These are phyloP conservation scores for Phellopilus nigrolimitatus DNA, from an alignment of 1,284 basidiomycete genomes.

Conservation along the genomic window DNA sequence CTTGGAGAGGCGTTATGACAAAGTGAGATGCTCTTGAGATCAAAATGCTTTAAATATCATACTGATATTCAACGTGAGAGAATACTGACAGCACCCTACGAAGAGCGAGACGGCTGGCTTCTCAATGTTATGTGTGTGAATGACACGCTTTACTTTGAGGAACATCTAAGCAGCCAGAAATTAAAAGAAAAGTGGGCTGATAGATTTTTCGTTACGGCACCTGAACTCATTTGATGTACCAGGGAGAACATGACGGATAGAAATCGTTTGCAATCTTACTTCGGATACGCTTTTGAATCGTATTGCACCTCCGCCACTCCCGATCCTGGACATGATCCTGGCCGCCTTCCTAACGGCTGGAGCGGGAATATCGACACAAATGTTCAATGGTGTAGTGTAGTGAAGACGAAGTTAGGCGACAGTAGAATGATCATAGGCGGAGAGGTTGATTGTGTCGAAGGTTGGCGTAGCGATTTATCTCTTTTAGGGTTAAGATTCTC, in stretches of 20 bases:
- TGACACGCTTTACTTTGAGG: slow-evolving; percentile 82
- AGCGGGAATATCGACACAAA: slow-evolving; percentile 90
- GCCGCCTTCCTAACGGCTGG: slow-evolving; percentile 56
- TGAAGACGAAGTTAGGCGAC: slow-evolving; percentile 83
- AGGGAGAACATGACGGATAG: slow-evolving; percentile 60
- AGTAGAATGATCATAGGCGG: slow-evolving; percentile 86
- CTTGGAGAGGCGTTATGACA: slow-evolving; percentile 91
- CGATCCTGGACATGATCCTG: slow-evolving; percentile 28
- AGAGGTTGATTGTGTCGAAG: slow-evolving; percentile 90
- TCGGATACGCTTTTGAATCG: slow-evolving; percentile 84
- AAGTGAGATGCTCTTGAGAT: slow-evolving; percentile 51
- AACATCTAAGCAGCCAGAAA: slow-evolving; percentile 57
- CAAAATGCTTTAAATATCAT: slow-evolving; percentile 20
- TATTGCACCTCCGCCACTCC: slow-evolving; percentile 62
- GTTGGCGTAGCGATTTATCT: slow-evolving; percentile 36
- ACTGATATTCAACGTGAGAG: slow-evolving; percentile 34
- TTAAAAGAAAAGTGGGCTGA: slow-evolving; percentile 56
- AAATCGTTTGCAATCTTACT: slow-evolving; percentile 61
- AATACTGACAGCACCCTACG: slow-evolving; percentile 75
- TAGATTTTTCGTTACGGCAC: slow-evolving; percentile 15
- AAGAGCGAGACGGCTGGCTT: slow-evolving; percentile 77
- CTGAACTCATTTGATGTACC: slow-evolving; percentile 12
- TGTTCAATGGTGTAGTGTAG: slow-evolving; percentile 92
- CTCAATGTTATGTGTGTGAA: slow-evolving; percentile 81
- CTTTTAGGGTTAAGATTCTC: slow-evolving; percentile 7